These are phyloP conservation scores for Diplodia scrobiculata DNA, from an alignment of 2,329 filamentous ascomycete species.

Conservation along the genomic window DNA sequence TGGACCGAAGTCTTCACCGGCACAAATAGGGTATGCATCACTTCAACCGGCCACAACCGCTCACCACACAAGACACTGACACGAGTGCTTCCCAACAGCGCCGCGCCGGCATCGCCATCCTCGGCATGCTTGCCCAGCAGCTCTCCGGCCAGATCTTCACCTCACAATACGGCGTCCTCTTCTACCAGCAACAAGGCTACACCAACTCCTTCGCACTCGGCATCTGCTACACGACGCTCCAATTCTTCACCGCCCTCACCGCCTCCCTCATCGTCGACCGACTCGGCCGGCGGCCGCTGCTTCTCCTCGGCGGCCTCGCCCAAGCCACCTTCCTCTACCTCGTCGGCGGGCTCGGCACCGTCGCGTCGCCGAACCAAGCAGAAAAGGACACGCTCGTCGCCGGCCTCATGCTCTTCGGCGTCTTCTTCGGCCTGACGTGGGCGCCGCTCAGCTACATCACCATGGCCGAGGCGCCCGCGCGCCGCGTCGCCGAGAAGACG, in stretches of 20 bases:
- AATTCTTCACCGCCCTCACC: slow-evolving; percentile 14
- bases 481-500: slow-evolving; percentile 66
- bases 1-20: slow-evolving; percentile 20
- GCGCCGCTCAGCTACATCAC: slow-evolving; percentile 56
- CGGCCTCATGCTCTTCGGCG: slow-evolving; percentile 63
- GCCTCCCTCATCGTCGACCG: slow-evolving; percentile 40
- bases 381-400: slow-evolving; percentile 61
- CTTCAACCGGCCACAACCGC: background rate
- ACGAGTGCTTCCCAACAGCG: background rate
- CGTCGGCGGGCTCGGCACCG: slow-evolving; percentile 55
- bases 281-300: slow-evolving; percentile 46
- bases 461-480: slow-evolving; percentile 65
- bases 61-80: background rate
- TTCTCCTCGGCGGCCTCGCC: slow-evolving; percentile 47
- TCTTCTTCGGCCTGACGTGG: slow-evolving; percentile 63
- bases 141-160: slow-evolving; percentile 27
- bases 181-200: slow-evolving; percentile 28
- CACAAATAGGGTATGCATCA: slow-evolving; percentile 1
- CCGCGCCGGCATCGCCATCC: slow-evolving; percentile 18
- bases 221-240: slow-evolving; percentile 22
- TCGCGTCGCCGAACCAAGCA: slow-evolving; percentile 54
- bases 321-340: slow-evolving; percentile 55
- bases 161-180: slow-evolving; percentile 26
- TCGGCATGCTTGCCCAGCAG: slow-evolving; percentile 22
- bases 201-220: slow-evolving; percentile 19